phyloP scores from a whole-genome alignment of 2,329 filamentous ascomycete species.

The Fusarium camptoceras region DNA sequence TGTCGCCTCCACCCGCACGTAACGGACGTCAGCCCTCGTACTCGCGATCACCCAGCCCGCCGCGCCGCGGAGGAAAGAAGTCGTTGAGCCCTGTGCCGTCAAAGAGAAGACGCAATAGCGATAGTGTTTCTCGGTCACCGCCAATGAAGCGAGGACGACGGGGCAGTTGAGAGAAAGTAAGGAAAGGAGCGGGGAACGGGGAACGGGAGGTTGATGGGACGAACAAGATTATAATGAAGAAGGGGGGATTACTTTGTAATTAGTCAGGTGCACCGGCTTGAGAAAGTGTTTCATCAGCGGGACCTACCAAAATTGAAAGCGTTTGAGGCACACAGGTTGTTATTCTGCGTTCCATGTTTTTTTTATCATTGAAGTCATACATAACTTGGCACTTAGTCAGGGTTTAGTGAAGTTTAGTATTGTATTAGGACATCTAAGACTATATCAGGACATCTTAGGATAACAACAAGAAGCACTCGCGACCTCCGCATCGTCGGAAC shows the following conservation, averaged over 20 bases:
- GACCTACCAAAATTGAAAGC: conserved; percentile 41
- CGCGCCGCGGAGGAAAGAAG: conserved; percentile 29
- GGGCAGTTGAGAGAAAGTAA: conserved; percentile 36
- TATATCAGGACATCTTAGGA: not conserved
- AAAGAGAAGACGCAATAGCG: conserved; percentile 50
- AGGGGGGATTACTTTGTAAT: conserved; percentile 18
- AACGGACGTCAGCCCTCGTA: conserved; percentile 42
- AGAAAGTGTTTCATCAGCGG: conserved; percentile 41
- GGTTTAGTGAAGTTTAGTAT: not conserved
- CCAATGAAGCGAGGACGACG: conserved; percentile 50
- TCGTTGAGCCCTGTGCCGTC: conserved; percentile 45
- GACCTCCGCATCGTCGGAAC: not conserved
- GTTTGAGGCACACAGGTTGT: conserved; percentile 17
- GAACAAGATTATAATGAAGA: conserved; percentile 19
- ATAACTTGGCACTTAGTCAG: not conserved
- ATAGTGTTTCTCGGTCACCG: conserved; percentile 49
- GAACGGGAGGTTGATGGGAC: not conserved
- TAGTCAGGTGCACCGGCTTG: conserved; percentile 34
- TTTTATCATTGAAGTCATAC: too few species aligned
- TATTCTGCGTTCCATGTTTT: not conserved
- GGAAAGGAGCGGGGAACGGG: not conserved
- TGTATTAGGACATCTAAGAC: not conserved
- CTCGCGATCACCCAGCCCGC: conserved; percentile 43
- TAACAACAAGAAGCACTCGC: not conserved
- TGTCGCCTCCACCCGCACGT: conserved; percentile 35